phyloP scores from a whole-genome alignment of 495 filamentous ascomycete species.

The Penicillium canariense region DNA sequence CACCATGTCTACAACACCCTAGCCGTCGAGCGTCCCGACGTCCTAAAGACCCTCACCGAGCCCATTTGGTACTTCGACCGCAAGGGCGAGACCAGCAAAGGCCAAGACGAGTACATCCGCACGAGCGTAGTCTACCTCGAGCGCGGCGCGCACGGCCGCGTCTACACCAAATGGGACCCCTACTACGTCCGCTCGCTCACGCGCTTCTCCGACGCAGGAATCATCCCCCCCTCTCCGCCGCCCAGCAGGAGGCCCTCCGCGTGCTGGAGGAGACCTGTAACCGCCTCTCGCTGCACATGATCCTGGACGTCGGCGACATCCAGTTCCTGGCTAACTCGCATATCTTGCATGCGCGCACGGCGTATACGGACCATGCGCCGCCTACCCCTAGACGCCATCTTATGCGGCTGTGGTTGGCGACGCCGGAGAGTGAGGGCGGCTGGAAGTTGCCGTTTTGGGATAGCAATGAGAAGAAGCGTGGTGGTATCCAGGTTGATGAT shows the following conservation, averaged over 20 bases:
- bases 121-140: constrained; percentile 74
- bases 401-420: constrained; percentile 82
- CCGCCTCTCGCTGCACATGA: constrained; percentile 67
- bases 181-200: constrained; percentile 69
- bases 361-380: constrained; percentile 63
- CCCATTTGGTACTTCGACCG: constrained; percentile 94
- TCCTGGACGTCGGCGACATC: constrained; percentile 76
- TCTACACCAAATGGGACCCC: constrained; percentile 71
- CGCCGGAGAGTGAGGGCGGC: constrained; percentile 77
- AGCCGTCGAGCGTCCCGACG: constrained; percentile 71
- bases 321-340: constrained; percentile 72
- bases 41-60: constrained; percentile 67
- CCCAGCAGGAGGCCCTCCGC: constrained; percentile 60
- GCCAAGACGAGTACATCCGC: constrained; percentile 73
- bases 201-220: constrained; percentile 62
- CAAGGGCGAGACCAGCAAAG: constrained; percentile 76
- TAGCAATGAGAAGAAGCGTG: constrained; percentile 76
- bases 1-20: constrained; percentile 84
- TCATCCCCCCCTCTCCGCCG: constrained; percentile 65
- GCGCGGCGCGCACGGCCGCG: constrained; percentile 45
- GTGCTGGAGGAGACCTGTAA: constrained; percentile 68
- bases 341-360: constrained; percentile 67
- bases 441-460: constrained; percentile 84
- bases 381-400: constrained; percentile 66
- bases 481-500: constrained; percentile 84